A percentile compares a stretch with the other conserved stretches of the same genome.
These are phyloP conservation scores for Hibiscus tridactylites DNA, from an alignment of 345 rosid genomes.

Conservation along the genomic window DNA sequence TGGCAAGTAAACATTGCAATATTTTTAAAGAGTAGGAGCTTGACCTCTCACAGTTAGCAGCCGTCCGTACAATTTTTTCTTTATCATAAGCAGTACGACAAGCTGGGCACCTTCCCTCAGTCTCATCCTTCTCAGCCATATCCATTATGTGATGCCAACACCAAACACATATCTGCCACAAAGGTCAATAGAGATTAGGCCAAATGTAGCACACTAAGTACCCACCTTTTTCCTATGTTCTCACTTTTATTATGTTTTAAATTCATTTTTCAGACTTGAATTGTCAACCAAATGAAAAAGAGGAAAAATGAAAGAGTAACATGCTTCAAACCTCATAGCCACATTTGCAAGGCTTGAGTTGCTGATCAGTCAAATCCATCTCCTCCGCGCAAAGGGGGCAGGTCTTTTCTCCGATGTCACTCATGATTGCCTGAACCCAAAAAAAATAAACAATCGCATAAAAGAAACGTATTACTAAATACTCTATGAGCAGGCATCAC, in stretches of 20 bases:
- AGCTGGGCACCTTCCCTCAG: slow-evolving; percentile 93
- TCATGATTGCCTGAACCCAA: slow-evolving; percentile 46
- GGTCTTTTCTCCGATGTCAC: slow-evolving; percentile 73
- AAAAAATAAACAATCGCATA: background rate
- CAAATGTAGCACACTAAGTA: background rate
- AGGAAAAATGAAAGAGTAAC: background rate
- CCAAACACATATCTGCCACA: slow-evolving; percentile 81
- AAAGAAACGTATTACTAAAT: background rate
- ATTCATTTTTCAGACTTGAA: background rate
- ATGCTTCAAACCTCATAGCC: slow-evolving; percentile 70
- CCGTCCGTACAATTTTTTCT: slow-evolving; percentile 81
- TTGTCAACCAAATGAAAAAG: background rate
- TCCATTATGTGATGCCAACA: slow-evolving; percentile 95
- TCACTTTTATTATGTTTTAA: background rate
- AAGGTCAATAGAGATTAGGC: background rate
- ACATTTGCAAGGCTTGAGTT: slow-evolving; percentile 92
- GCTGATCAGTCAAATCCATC: slow-evolving; percentile 94
- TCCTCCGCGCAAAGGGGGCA: slow-evolving; percentile 92
- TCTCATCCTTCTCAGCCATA: slow-evolving; percentile 88
- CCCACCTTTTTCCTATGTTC: background rate
- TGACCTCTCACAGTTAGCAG: slow-evolving; percentile 59
- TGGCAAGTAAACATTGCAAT: background rate
- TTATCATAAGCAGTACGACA: slow-evolving; percentile 86
- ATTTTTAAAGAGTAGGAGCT: background rate
- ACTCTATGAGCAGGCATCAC: background rate